Evolutionary conservation across 208 protist species (phyloP), one percentile per base, ranked within the genome.

Genomic region (Polymyxa betae): DNA sequence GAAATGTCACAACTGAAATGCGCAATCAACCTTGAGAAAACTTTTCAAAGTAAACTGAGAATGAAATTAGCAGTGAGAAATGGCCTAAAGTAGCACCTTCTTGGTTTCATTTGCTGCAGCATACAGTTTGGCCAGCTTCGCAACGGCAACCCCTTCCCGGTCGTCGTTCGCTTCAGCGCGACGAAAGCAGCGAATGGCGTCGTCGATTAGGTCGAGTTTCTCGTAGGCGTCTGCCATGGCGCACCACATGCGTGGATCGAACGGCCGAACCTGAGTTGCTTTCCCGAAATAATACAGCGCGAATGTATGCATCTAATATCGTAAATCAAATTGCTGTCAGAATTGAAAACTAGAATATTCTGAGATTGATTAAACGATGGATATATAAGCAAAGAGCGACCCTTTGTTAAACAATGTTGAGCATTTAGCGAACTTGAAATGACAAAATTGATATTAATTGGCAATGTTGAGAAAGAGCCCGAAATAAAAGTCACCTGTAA

Each of bases 251-350:
- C 97, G 96, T 24, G 96, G 93, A 92, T 99, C 98, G 20, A 95
- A 96, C 0, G 97, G 97, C n/a, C 89, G 44, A 0, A 98, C 93
- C 29, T 94, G 94, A 0, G 95, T 96, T 12, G 97, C 97, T 88
- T 97, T 97, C 91, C 95, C 95, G 90, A 98, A 98, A 92, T 99
- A 99, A 93, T 98, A 98, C 0, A 97, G 90, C 12, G 98, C 97
- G 88, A 98, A 97, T 88, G 96, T 94, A 44, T 96, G 97, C 91
- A 97, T 94, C 92, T 98, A 60, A 60, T 60, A 60, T 24, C 24
- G 49, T 60, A 29, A 24, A 60, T 29, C 49, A 5, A 29, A 5
- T 29, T 60, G 5, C 24, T 5, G 49, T 60, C 49, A 60, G 5
- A 29, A 24, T 60, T 60, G 49, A 60, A 60, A 60, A 60, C 49